A percentile compares a stretch with the other conserved stretches of the same genome.
Evolutionary conservation across 2,329 filamentous ascomycete species (phyloP).

Genomic region (Didymella pinodella): DNA sequence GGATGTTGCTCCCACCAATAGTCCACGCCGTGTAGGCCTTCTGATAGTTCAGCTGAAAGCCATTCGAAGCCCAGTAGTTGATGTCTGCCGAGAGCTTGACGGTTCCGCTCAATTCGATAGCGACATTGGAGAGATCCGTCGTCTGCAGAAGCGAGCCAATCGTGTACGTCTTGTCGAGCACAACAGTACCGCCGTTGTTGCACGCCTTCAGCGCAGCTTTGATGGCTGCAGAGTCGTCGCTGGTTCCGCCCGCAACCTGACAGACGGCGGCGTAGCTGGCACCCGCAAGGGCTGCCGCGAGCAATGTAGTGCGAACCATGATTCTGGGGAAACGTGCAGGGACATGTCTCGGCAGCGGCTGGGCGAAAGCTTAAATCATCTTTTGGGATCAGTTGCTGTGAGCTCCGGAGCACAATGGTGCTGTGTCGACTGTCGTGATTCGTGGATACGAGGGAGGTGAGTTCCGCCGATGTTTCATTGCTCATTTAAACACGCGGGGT

Average conservation of each 20-base stretch:
- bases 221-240: conserved; percentile 62
- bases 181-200: conserved; percentile 69
- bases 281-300: conserved; percentile 1
- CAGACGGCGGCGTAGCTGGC: conserved; percentile 2
- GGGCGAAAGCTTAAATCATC: conserved; percentile 9
- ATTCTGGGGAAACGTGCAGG: not conserved
- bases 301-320: not conserved
- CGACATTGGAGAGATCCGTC: conserved; percentile 69
- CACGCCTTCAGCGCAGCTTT: conserved; percentile 64
- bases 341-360: conserved; percentile 6
- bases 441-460: not conserved
- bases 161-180: conserved; percentile 67
- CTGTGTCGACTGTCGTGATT: not conserved
- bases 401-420: too few species aligned
- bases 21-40: conserved; percentile 73
- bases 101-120: conserved; percentile 63
- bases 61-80: conserved; percentile 71
- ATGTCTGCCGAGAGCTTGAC: conserved; percentile 71
- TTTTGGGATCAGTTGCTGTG: not conserved
- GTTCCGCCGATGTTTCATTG: not conserved
- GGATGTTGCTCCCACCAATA: conserved; percentile 70
- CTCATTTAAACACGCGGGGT: not conserved
- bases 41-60: conserved; percentile 71
- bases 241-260: conserved; percentile 48
- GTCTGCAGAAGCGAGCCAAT: conserved; percentile 71